phyloP scores from a whole-genome alignment of 371 early-diverging fungal genomes.

The Capillidium heterosporum region DNA sequence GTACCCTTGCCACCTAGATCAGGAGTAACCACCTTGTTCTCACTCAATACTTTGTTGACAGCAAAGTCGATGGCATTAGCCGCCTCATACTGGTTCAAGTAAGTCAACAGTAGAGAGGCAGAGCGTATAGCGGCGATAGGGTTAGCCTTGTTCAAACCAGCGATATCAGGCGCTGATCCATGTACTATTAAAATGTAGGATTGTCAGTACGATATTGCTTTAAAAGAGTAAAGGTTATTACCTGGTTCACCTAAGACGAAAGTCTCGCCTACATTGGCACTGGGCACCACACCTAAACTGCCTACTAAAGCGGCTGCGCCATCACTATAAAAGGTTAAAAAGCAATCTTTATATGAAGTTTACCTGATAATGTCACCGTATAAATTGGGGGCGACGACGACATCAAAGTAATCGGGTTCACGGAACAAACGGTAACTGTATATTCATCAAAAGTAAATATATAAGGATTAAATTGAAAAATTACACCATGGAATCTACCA shows the following conservation, averaged over 20 bases:
- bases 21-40: constrained; percentile 49
- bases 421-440: constrained; percentile 76
- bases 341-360: too few relatives aligned
- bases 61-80: constrained; percentile 66
- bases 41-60: constrained; percentile 60
- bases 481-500: constrained; percentile 89
- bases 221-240: constrained; percentile 4
- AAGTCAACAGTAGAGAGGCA: constrained; percentile 73
- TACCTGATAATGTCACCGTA: constrained; percentile 85
- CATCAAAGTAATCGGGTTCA: constrained; percentile 87
- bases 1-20: constrained; percentile 82
- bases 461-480: constrained; percentile 5
- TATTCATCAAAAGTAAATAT: background rate
- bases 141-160: constrained; percentile 85
- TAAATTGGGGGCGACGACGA: constrained; percentile 85
- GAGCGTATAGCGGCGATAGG: constrained; percentile 86
- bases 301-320: constrained; percentile 92
- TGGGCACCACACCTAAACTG: constrained; percentile 80
- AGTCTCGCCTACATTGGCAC: constrained; percentile 79
- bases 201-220: background rate
- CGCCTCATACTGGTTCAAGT: constrained; percentile 49
- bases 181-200: constrained; percentile 30
- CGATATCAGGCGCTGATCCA: constrained; percentile 92
- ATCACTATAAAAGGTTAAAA: constrained; percentile 34
- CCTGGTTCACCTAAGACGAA: constrained; percentile 89